phyloP scores from a whole-genome alignment of 768 basidiomycete species.

The Porphyrellus cyaneotinctus region DNA sequence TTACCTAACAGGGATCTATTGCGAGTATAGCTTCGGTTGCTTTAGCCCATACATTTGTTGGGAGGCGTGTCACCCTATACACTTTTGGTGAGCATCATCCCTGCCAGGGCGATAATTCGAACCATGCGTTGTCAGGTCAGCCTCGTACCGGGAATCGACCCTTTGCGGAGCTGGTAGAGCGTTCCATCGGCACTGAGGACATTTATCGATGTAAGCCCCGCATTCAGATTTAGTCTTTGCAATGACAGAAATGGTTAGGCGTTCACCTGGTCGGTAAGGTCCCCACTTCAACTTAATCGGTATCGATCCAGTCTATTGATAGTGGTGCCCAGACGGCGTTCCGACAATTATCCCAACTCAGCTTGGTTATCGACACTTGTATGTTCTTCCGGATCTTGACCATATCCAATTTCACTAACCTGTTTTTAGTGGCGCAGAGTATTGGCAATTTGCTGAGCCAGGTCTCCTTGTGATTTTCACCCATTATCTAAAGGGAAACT shows the following conservation, averaged over 20 bases:
- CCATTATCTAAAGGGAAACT: constrained; percentile 1
- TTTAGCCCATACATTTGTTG: constrained; percentile 29
- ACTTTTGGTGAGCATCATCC: constrained; percentile 38
- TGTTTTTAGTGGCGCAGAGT: constrained; percentile 33
- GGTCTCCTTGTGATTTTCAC: constrained; percentile 17
- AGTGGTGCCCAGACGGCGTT: constrained; percentile 41
- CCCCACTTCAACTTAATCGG: background rate
- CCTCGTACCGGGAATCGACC: constrained; percentile 43
- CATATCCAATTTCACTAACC: constrained; percentile 9
- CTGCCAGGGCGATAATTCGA: background rate
- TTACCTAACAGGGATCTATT: constrained; percentile 32
- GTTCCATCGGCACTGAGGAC: constrained; percentile 33
- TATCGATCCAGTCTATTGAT: background rate
- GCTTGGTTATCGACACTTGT: constrained; percentile 49
- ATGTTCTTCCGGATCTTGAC: constrained; percentile 7
- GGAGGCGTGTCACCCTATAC: constrained; percentile 31
- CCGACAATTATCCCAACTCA: constrained; percentile 45
- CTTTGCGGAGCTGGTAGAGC: constrained; percentile 41
- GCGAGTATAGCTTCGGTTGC: constrained; percentile 37
- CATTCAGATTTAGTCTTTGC: background rate
- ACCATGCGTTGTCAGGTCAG: constrained; percentile 38
- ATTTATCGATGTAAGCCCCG: constrained; percentile 39
- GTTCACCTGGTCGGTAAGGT: constrained; percentile 43
- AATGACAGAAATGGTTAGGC: constrained; percentile 22
- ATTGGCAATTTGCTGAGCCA: constrained; percentile 48